Conservation (phyloP, 164 flowering plant species). For the Piper betle region DNA sequence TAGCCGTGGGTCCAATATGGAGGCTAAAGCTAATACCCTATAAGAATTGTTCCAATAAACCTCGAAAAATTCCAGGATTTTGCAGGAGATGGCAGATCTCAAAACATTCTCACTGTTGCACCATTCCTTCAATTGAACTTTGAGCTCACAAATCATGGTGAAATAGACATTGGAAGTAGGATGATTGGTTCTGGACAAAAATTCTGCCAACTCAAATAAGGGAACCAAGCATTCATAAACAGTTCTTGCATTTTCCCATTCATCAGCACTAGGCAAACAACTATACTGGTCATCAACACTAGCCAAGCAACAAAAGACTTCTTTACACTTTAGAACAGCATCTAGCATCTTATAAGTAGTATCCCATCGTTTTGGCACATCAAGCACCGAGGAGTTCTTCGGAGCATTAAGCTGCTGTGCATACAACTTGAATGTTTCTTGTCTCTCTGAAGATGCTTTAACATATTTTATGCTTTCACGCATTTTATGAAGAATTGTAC, state of each 20-base stretch:
- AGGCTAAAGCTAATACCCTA: conserved; percentile 4
- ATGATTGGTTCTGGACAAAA: conserved; percentile 3
- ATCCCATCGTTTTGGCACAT: conserved; percentile 40
- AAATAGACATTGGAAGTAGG: conserved; percentile 6
- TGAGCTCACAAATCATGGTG: conserved; percentile 1
- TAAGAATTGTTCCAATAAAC: conserved; percentile 1
- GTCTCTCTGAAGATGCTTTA: conserved; percentile 1
- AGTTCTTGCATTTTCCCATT: conserved; percentile 57
- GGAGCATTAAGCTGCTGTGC: conserved; percentile 23
- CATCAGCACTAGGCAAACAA: conserved; percentile 44
- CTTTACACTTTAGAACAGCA: conserved; percentile 36
- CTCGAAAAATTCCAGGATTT: conserved; percentile 4
- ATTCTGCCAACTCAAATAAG: conserved; percentile 1
- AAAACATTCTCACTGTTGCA: neutral
- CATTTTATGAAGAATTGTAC: neutral
- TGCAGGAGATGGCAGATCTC: neutral
- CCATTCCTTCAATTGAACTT: conserved; percentile 1
- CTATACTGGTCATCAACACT: conserved; percentile 31
- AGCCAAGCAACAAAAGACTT: conserved; percentile 35
- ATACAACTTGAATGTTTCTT: neutral
- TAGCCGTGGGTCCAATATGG: conserved; percentile 7
- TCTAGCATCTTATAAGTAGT: conserved; percentile 58
- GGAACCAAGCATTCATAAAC: neutral
- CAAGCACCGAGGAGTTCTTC: conserved; percentile 33
- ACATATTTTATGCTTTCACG: conserved; percentile 5